A percentile compares a stretch with the other conserved stretches of the same genome.
Conservation (phyloP, 768 basidiomycete species). For the Boletus vermiculosoides region DNA sequence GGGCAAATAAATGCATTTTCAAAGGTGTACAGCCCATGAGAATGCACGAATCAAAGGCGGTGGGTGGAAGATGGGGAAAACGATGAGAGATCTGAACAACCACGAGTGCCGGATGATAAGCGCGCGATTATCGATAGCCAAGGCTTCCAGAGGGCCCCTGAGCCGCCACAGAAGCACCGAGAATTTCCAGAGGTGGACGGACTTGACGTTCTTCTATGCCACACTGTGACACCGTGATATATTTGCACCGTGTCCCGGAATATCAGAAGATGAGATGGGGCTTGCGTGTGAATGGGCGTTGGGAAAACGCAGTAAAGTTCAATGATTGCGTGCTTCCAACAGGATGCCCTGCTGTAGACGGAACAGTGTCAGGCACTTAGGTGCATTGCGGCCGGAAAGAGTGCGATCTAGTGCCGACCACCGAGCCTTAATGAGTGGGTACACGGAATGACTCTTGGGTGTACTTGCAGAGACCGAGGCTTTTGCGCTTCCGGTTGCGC, state of each 20-base stretch:
- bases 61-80: neutral
- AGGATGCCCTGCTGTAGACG: slow-evolving; percentile 2
- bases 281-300: slow-evolving; percentile 19
- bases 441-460: neutral
- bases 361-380: slow-evolving; percentile 1
- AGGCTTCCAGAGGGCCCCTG: slow-evolving; percentile 19
- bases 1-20: neutral
- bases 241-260: slow-evolving; percentile 13
- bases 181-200: slow-evolving; percentile 22
- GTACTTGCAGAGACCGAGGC: neutral
- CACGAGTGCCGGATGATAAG: slow-evolving; percentile 18
- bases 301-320: slow-evolving; percentile 15
- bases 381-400: neutral
- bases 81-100: slow-evolving; percentile 1
- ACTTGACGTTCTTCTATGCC: slow-evolving; percentile 20
- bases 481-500: slow-evolving; percentile 5
- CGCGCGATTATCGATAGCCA: slow-evolving; percentile 26
- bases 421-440: neutral
- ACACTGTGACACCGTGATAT: slow-evolving; percentile 17
- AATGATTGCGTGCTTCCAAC: slow-evolving; percentile 14
- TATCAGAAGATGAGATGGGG: slow-evolving; percentile 11
- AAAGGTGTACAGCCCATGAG: neutral
- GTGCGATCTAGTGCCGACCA: neutral
- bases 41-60: neutral
- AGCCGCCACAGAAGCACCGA: slow-evolving; percentile 28